Evolutionary conservation across 495 filamentous ascomycete species (phyloP).

Genomic region (Cercophora newfieldiana): DNA sequence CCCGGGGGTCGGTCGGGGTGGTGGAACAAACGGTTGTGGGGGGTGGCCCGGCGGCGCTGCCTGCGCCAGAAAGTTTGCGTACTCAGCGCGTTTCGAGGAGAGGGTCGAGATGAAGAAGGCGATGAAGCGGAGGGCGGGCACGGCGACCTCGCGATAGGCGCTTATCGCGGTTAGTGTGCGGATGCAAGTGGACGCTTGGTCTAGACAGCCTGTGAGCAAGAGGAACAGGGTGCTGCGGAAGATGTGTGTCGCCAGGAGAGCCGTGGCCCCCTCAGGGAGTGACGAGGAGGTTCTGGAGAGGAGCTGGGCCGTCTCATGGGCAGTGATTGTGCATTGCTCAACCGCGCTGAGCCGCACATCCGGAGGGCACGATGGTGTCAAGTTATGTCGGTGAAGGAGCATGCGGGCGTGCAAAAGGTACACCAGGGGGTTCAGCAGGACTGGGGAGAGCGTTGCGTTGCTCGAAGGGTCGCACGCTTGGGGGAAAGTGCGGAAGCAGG

Average conservation of each 20-base stretch:
- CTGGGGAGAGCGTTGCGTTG: conserved; percentile 67
- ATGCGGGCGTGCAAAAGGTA: conserved; percentile 82
- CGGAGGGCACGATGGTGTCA: conserved; percentile 67
- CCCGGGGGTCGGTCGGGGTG: conserved; percentile 22
- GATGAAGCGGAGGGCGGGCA: conserved; percentile 78
- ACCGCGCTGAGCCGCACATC: conserved; percentile 68
- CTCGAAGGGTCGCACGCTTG: conserved; percentile 65
- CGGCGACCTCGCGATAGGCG: conserved; percentile 67
- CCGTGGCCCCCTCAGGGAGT: conserved; percentile 45
- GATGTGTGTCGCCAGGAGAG: conserved; percentile 73
- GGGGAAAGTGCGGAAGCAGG: conserved; percentile 74
- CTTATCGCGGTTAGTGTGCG: conserved; percentile 68
- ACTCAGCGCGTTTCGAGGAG: conserved; percentile 55
- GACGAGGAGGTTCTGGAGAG: conserved; percentile 61
- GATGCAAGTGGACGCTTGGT: conserved; percentile 69
- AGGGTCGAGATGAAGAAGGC: conserved; percentile 78
- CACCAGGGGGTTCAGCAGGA: conserved; percentile 67
- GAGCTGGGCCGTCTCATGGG: conserved; percentile 74
- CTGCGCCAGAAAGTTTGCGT: conserved; percentile 37
- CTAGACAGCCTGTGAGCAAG: conserved; percentile 69
- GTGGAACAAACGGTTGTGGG: conserved; percentile 20
- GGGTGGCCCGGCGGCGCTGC: conserved; percentile 13
- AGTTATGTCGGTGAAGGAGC: conserved; percentile 87
- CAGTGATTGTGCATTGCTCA: conserved; percentile 71
- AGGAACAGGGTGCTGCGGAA: conserved; percentile 88